These are phyloP conservation scores for Kodamaea suecica DNA, from an alignment of 1,139 yeast species.

Conservation along the genomic window DNA sequence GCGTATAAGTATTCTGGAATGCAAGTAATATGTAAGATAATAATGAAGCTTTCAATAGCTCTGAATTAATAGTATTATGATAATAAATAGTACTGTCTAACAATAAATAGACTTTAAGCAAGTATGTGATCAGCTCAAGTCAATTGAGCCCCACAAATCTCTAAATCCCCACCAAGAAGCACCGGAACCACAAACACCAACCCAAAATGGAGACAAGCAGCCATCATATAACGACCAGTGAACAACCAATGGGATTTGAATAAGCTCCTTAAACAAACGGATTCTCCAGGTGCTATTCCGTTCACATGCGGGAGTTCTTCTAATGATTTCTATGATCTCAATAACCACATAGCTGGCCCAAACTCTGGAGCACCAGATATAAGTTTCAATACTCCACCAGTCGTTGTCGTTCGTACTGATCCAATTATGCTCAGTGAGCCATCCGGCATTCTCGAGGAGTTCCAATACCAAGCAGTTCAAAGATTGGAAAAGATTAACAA, in stretches of 20 bases:
- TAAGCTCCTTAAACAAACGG: conserved; percentile 34
- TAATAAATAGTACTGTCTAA: not conserved
- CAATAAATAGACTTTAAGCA: conserved; percentile 5
- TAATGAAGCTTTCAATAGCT: not conserved
- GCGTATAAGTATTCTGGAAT: not conserved
- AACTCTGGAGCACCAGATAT: conserved; percentile 51
- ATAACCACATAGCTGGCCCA: conserved; percentile 54
- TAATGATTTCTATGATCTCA: conserved; percentile 44
- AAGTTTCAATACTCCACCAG: conserved; percentile 45
- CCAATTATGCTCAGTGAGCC: conserved; percentile 57
- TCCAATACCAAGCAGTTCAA: conserved; percentile 46
- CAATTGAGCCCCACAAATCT: conserved; percentile 38
- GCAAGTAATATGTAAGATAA: too few species aligned
- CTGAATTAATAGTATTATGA: not conserved
- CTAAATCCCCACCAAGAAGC: conserved; percentile 48
- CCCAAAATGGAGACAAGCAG: conserved; percentile 52
- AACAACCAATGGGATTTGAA: conserved; percentile 54
- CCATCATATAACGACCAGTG: conserved; percentile 60
- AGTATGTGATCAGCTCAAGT: conserved; percentile 17
- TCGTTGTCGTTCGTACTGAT: conserved; percentile 42
- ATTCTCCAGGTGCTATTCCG: conserved; percentile 40
- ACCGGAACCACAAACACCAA: conserved; percentile 46
- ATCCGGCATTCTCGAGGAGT: conserved; percentile 55
- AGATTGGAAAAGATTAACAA: conserved; percentile 40
- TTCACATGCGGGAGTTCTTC: conserved; percentile 39